Evolutionary conservation across 768 basidiomycete genomes (phyloP).

Genomic region (Boletellus emodensis): DNA sequence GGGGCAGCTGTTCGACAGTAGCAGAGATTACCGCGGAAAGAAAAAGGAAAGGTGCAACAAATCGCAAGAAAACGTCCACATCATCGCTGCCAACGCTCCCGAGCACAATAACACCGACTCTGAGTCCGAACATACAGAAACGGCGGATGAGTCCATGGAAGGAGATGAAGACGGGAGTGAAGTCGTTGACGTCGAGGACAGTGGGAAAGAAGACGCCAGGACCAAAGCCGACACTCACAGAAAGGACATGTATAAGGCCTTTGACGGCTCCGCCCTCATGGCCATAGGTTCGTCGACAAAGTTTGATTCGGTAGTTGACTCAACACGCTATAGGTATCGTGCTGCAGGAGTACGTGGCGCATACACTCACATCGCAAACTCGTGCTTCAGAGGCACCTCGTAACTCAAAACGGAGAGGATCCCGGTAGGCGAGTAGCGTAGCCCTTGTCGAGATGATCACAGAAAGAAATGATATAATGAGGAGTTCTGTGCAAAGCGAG

Average conservation of each 20-base stretch:
- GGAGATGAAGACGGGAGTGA: slow-evolving; percentile 16
- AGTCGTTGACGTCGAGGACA: slow-evolving; percentile 6
- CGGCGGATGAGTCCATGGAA: slow-evolving; percentile 13
- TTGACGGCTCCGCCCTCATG: slow-evolving; percentile 71
- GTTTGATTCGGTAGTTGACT: background rate
- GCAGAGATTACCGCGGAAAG: slow-evolving; percentile 43
- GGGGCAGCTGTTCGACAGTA: slow-evolving; percentile 53
- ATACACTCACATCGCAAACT: slow-evolving; percentile 14
- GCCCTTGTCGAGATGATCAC: background rate
- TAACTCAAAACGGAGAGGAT: slow-evolving; percentile 10
- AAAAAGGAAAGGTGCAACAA: slow-evolving; percentile 32
- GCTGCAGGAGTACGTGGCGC: slow-evolving; percentile 60
- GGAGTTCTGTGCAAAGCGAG: background rate
- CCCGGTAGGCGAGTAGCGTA: background rate
- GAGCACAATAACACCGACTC: background rate
- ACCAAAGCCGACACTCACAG: slow-evolving; percentile 5
- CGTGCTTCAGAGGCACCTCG: background rate
- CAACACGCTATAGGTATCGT: slow-evolving; percentile 50
- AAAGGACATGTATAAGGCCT: slow-evolving; percentile 69
- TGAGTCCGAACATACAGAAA: slow-evolving; percentile 11
- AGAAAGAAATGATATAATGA: slow-evolving; percentile 1
- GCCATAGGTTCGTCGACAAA: slow-evolving; percentile 52
- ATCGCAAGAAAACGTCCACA: slow-evolving; percentile 20
- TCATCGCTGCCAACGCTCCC: slow-evolving; percentile 11
- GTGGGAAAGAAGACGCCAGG: background rate